Evolutionary conservation across 1,284 basidiomycete genomes (phyloP).

Genomic region (Sporisorium sorghi): DNA sequence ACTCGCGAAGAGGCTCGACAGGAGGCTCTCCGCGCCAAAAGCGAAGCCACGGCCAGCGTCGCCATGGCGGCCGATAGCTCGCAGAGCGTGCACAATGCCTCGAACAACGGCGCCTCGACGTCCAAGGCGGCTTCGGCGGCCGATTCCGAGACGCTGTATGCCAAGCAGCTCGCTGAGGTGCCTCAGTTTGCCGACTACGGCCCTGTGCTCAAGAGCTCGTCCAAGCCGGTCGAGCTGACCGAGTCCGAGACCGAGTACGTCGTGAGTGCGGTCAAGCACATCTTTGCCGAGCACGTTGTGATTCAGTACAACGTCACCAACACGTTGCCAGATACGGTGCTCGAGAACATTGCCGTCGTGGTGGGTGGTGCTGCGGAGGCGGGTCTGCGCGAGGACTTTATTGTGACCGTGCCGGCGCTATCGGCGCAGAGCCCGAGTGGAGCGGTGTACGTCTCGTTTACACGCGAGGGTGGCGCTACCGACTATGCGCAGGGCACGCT

Average conservation of each 20-base stretch:
- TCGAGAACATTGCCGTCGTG: slow-evolving; percentile 85
- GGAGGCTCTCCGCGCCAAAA: slow-evolving; percentile 64
- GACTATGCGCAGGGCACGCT: slow-evolving; percentile 88
- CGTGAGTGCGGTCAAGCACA: slow-evolving; percentile 94
- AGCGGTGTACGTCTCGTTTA: slow-evolving; percentile 92
- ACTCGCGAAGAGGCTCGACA: slow-evolving; percentile 60
- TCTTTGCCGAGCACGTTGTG: slow-evolving; percentile 94
- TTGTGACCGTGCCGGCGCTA: slow-evolving; percentile 81
- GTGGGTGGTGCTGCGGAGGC: slow-evolving; percentile 86
- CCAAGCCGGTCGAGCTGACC: slow-evolving; percentile 84
- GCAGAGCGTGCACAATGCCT: slow-evolving; percentile 43
- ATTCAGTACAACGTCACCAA: slow-evolving; percentile 94
- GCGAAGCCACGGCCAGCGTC: slow-evolving; percentile 60
- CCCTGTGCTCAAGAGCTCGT: slow-evolving; percentile 84
- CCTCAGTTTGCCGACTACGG: slow-evolving; percentile 90
- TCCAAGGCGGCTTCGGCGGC: slow-evolving; percentile 30
- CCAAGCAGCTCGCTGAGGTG: slow-evolving; percentile 84
- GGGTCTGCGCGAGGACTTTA: slow-evolving; percentile 91
- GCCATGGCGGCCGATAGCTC: slow-evolving; percentile 64
- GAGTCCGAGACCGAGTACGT: slow-evolving; percentile 99
- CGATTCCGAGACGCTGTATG: slow-evolving; percentile 75
- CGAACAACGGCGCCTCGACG: slow-evolving; percentile 49
- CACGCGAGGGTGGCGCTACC: slow-evolving; percentile 78
- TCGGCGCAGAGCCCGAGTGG: slow-evolving; percentile 78
- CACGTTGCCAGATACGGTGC: slow-evolving; percentile 95